These are phyloP conservation scores for Populus ilicifolia DNA, from an alignment of 345 rosid genomes.

Conservation along the genomic window DNA sequence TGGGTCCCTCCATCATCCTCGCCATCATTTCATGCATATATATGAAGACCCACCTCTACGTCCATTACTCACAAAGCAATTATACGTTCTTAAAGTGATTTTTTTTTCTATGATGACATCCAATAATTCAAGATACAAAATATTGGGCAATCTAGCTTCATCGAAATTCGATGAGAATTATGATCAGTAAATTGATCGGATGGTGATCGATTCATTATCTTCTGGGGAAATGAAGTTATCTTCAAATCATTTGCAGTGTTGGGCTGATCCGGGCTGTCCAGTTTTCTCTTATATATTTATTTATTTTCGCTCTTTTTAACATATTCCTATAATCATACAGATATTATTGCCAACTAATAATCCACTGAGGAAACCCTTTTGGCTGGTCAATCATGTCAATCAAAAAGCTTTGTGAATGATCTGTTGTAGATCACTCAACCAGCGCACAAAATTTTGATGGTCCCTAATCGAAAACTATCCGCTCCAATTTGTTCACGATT, in stretches of 20 bases:
- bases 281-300: neutral
- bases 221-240: slow-evolving; percentile 35
- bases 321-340: slow-evolving; percentile 36
- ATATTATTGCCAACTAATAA: slow-evolving; percentile 67
- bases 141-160: neutral
- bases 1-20: slow-evolving; percentile 65
- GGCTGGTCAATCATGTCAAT: slow-evolving; percentile 53
- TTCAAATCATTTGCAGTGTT: slow-evolving; percentile 40
- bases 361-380: slow-evolving; percentile 50
- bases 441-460: slow-evolving; percentile 29
- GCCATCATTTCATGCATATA: slow-evolving; percentile 59
- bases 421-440: slow-evolving; percentile 35
- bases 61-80: slow-evolving; percentile 20
- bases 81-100: slow-evolving; percentile 16
- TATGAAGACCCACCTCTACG: slow-evolving; percentile 40
- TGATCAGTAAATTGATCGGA: slow-evolving; percentile 10
- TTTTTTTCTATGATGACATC: slow-evolving; percentile 11
- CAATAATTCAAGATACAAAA: slow-evolving; percentile 5
- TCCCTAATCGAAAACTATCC: slow-evolving; percentile 7
- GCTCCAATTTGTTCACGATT: neutral
- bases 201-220: slow-evolving; percentile 22
- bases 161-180: slow-evolving; percentile 12
- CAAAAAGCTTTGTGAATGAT: slow-evolving; percentile 42
- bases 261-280: slow-evolving; percentile 45
- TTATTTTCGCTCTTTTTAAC: neutral